Evolutionary conservation across 106 monocot genomes (phyloP), one percentile per base, ranked within the genome.

Genomic region (Ottelia alismoides): DNA sequence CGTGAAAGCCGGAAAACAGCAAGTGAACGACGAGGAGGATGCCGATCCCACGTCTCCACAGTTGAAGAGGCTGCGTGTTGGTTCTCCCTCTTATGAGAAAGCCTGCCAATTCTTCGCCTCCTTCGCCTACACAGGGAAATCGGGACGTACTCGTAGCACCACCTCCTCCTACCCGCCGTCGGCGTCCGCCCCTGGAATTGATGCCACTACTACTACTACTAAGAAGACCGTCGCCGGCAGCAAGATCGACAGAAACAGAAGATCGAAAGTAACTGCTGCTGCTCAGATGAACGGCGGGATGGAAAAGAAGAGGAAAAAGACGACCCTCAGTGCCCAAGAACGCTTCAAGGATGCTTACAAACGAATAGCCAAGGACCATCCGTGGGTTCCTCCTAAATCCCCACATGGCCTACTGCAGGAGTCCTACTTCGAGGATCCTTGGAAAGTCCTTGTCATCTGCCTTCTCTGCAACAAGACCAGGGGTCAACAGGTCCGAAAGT

Each of bases 381-480:
- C 47, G 18, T 61, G 61, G 61, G 29, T 49, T 2, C 61, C 61
- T 0, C 61, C 61, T 12, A 4, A 6, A 19, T 61, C 61, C 22
- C 46, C 48, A 3, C 27, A 28, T 14, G 6, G 28, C 14, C 46
- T 61, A 18, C 25, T 61, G 23, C 49, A 49, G 19, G 61, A 61
- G 44, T 18, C 2, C 28, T 49, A 49, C 48, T 49, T 29, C 20
- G 7, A 48, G 3, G 48, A 61, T 30, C 47, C 26, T 4, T 61
- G 61, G 61, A 61, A 49, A 48, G 28, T 61, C 20, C 29, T 61
- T 0, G 29, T 61, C 48, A 48, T 61, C 11, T 61, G 61, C 47
- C 10, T 49, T 2, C 28, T 61, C 2, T 49, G 46, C 61, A 61
- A 61, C 48, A 47, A 21, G 48, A 61, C 61, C 12, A 45, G 28